Evolutionary conservation across 2,329 filamentous ascomycete genomes (phyloP), one percentile per base, ranked within the genome.

Genomic region (Colletotrichum sojae): DNA sequence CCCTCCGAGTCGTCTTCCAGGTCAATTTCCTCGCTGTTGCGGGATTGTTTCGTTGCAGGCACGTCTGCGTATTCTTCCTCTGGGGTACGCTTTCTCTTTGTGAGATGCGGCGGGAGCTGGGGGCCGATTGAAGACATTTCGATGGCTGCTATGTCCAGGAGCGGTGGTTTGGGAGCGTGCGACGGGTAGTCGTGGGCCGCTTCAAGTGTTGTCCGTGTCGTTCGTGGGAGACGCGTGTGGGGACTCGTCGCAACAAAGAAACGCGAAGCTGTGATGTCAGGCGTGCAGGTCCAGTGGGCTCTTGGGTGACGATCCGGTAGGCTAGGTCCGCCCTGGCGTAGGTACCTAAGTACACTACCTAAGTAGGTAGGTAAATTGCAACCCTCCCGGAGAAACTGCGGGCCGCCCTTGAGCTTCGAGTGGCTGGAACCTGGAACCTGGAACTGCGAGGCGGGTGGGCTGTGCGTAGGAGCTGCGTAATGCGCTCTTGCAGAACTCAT

Each of bases 61-160:
- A 82, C 82, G 27, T 76, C 75, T 13, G 78, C 74, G 39, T 77
- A 76, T 59, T 79, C 80, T 55, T 84, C 79, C 48, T 84, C 82
- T 5, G 82, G 74, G 5, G 83, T 85, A 75, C 88, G 88, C 75
- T 90, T 91, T 75, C 89, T 86, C 78, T 91, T 91, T 40, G 88
- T 76, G 49, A 92, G 85, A 71, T 92, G 89, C 5, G 91, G 86
- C 13, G 93, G 92, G 25, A 94, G 79, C 69, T 90, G 84, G 15
- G 93, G 92, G 5, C 92, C 92, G 75, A 93, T 90, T 40, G 88
- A 89, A 58, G 90, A 83, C 91, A 93, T 93, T 25, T 46, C 74
- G 83, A 63, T 9, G 8, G 6, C 55, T 60, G n/a, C 8, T 9
- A 2, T 27, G 15, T 16, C 18, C 5, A 18, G 5, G 45, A 8